Percentiles rank a stretch among this genome's conserved stretches.
Evolutionary conservation across 306 rosid species (phyloP).

Genomic region (Vachellia pachyceras): DNA sequence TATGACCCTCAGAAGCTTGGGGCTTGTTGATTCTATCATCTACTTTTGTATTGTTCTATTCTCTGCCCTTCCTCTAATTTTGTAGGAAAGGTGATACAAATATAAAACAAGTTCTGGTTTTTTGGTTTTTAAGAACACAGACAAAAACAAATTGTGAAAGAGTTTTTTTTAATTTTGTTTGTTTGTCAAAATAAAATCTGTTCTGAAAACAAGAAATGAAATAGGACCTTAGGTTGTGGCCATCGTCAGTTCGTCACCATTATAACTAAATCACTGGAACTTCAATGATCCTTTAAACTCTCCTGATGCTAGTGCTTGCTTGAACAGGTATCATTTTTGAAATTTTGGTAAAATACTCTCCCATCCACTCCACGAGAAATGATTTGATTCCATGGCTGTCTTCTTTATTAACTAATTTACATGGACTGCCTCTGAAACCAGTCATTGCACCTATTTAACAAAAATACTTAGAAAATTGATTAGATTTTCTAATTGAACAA

Average conservation of each 20-base stretch:
- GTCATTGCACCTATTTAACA: background rate
- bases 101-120: background rate
- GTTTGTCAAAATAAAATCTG: background rate
- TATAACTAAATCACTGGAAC: background rate
- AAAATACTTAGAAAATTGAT: background rate
- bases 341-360: background rate
- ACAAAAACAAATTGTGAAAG: background rate
- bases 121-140: background rate
- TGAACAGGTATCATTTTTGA: background rate
- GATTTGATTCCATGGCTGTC: background rate
- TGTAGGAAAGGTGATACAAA: background rate
- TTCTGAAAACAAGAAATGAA: background rate
- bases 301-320: background rate
- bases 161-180: too few relatives aligned
- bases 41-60: too few relatives aligned
- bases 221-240: background rate
- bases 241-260: conserved; percentile 9
- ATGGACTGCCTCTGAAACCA: background rate
- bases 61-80: background rate
- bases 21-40: background rate
- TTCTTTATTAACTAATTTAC: background rate
- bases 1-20: background rate
- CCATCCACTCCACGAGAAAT: background rate
- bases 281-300: background rate
- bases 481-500: background rate